These are phyloP conservation scores for Trypanosoma mega DNA, from an alignment of 208 protist genomes.

Conservation along the genomic window DNA sequence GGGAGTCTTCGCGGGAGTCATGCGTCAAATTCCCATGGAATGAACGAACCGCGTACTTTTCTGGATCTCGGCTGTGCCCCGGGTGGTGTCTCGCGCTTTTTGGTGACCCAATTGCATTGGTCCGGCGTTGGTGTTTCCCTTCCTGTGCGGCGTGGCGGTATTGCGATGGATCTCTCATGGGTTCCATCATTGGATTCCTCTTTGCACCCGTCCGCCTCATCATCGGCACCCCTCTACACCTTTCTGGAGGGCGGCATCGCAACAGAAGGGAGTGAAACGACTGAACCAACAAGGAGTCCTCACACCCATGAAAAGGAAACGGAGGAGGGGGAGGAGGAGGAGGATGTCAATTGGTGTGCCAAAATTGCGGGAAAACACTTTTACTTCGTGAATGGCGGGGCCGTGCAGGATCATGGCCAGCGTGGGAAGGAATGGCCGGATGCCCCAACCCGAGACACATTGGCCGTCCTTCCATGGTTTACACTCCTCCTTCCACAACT, in stretches of 20 bases:
- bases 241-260: constrained; percentile 21
- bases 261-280: no score
- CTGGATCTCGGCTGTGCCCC: constrained; percentile 75
- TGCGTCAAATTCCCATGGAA: not conserved
- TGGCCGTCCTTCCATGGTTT: constrained; percentile 62
- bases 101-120: constrained; percentile 57
- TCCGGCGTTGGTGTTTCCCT: constrained; percentile 71
- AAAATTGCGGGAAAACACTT: constrained; percentile 30
- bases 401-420: constrained; percentile 78
- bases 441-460: not conserved
- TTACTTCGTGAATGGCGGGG: constrained; percentile 79
- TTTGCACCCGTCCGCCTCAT: no score
- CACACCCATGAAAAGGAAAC: no score
- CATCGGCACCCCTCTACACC: not conserved
- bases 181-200: no score
- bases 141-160: constrained; percentile 41
- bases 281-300: no score
- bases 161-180: constrained; percentile 41
- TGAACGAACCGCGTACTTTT: constrained; percentile 32
- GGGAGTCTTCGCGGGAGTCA: no score
- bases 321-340: no score
- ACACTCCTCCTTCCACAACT: constrained; percentile 76
- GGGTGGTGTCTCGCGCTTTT: constrained; percentile 69
- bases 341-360: constrained; percentile 23
- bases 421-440: constrained; percentile 24